phyloP scores from a whole-genome alignment of 352 stramenopile genomes.

The Globisporangium alternatum region DNA sequence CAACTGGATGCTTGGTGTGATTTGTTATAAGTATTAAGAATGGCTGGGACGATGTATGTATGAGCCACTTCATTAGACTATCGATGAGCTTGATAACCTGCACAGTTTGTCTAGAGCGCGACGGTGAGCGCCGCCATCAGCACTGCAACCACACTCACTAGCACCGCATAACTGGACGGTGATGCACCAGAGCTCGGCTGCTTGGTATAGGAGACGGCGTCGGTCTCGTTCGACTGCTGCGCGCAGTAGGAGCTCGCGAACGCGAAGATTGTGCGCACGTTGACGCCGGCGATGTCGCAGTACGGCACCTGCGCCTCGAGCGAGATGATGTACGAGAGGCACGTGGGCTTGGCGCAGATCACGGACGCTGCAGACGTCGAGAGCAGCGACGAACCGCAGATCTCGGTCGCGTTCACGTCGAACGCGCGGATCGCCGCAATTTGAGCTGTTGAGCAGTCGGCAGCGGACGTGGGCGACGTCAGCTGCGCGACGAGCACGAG shows the following conservation, averaged over 20 bases:
- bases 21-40: constrained; percentile 1
- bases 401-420: constrained; percentile 13
- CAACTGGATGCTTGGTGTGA: neutral
- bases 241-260: constrained; percentile 14
- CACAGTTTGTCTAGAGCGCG: neutral
- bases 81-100: neutral
- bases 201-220: constrained; percentile 16
- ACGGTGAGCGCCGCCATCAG: neutral
- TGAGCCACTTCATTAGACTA: neutral
- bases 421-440: constrained; percentile 12
- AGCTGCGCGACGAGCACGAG: neutral
- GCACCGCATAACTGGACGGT: neutral
- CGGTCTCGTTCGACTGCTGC: constrained; percentile 9
- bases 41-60: neutral
- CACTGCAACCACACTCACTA: neutral
- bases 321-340: constrained; percentile 16
- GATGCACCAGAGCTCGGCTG: constrained; percentile 1
- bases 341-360: constrained; percentile 12
- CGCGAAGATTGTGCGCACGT: constrained; percentile 13
- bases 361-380: neutral
- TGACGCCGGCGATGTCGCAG: constrained; percentile 17
- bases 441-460: constrained; percentile 10
- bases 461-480: neutral
- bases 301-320: constrained; percentile 15
- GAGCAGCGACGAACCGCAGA: constrained; percentile 12